phyloP scores from a whole-genome alignment of 1,284 basidiomycete genomes.

The Porodaedalea pini region DNA sequence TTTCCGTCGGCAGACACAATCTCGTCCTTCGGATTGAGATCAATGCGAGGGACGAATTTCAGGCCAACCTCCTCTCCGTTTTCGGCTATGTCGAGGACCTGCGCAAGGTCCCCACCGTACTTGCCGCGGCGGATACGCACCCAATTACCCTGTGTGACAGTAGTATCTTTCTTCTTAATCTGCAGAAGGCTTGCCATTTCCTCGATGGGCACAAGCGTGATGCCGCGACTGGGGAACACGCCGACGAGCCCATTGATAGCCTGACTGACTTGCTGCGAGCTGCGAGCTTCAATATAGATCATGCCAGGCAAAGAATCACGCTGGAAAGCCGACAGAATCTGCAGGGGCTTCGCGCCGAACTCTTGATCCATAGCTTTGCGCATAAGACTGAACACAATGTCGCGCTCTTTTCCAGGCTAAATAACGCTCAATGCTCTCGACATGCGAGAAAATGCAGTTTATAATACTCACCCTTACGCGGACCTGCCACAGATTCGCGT shows the following conservation, averaged over 20 bases:
- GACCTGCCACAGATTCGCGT: slow-evolving; percentile 95
- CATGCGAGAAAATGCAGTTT: slow-evolving; percentile 2
- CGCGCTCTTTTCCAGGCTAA: slow-evolving; percentile 87
- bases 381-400: slow-evolving; percentile 92
- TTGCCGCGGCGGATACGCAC: slow-evolving; percentile 93
- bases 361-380: slow-evolving; percentile 85
- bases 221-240: slow-evolving; percentile 78
- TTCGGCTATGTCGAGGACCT: slow-evolving; percentile 90
- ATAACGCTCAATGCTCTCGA: slow-evolving; percentile 15
- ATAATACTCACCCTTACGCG: slow-evolving; percentile 77
- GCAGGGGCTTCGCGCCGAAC: slow-evolving; percentile 72
- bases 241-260: slow-evolving; percentile 91
- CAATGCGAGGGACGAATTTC: slow-evolving; percentile 95
- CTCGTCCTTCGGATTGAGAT: slow-evolving; percentile 87
- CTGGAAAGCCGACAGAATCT: slow-evolving; percentile 91
- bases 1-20: slow-evolving; percentile 53
- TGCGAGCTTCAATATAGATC: slow-evolving; percentile 94
- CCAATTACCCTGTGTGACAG: slow-evolving; percentile 87
- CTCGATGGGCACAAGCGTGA: slow-evolving; percentile 90
- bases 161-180: slow-evolving; percentile 92
- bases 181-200: slow-evolving; percentile 97
- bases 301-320: slow-evolving; percentile 93
- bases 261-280: slow-evolving; percentile 80
- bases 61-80: slow-evolving; percentile 93
- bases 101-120: slow-evolving; percentile 92